Evolutionary conservation across 164 flowering plant species (phyloP).

Genomic region (Piper longum): DNA sequence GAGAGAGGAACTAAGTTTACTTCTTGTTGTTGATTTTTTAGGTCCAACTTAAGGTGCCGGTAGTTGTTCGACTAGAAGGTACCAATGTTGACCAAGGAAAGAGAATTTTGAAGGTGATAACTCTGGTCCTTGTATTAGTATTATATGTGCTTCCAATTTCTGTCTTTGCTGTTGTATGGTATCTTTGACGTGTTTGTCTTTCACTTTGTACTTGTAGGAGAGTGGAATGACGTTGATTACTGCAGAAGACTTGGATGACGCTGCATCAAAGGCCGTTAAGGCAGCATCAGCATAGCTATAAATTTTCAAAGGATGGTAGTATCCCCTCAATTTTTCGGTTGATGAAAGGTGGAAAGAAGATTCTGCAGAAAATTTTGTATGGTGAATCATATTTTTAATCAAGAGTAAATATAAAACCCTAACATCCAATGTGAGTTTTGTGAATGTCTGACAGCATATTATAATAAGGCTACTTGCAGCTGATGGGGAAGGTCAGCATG

Average conservation of each 20-base stretch:
- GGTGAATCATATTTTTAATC: no score
- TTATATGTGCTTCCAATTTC: background rate
- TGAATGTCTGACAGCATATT: no score
- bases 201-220: conserved; percentile 13
- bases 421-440: no score
- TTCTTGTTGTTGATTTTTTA: conserved; percentile 9
- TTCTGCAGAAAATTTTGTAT: background rate
- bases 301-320: background rate
- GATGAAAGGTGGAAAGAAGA: background rate
- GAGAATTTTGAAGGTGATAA: conserved; percentile 78
- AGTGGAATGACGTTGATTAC: conserved; percentile 79
- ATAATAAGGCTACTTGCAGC: no score
- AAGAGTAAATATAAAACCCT: no score
- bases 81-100: conserved; percentile 98
- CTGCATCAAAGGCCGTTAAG: conserved; percentile 93
- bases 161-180: background rate
- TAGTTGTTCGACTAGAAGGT: conserved; percentile 93
- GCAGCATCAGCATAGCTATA: conserved; percentile 19
- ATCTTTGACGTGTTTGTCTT: background rate
- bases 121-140: background rate
- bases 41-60: conserved; percentile 89
- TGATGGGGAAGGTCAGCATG: no score
- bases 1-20: background rate
- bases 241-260: conserved; percentile 93
- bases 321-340: background rate